Conservation (phyloP, 2,329 filamentous ascomycete species). For the Arthroderma sp. region DNA sequence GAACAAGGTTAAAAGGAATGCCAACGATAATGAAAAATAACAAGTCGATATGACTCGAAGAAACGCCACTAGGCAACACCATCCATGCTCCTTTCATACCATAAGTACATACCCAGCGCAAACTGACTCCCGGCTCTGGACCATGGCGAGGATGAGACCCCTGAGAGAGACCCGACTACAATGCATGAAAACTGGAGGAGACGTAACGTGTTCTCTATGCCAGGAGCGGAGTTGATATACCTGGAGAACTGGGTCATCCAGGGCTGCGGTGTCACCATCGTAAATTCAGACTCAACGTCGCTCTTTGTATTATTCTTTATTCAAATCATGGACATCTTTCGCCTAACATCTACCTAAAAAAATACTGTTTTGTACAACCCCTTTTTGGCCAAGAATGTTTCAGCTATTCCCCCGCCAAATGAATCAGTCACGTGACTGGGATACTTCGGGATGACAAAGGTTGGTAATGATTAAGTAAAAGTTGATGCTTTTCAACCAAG, state of each 20-base stretch:
- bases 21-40: background rate
- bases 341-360: background rate
- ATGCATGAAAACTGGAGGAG: conserved; percentile 29
- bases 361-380: background rate
- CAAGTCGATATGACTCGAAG: background rate
- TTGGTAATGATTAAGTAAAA: background rate
- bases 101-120: conserved; percentile 28
- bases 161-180: conserved; percentile 21
- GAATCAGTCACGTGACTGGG: background rate
- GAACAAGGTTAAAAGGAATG: background rate
- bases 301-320: background rate
- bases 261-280: background rate
- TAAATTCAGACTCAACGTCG: background rate
- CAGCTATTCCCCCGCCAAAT: too few species aligned
- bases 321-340: background rate
- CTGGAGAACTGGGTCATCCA: conserved; percentile 19
- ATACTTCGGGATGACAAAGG: background rate
- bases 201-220: conserved; percentile 31
- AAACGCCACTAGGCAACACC: background rate
- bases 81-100: background rate
- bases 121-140: conserved; percentile 30
- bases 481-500: background rate
- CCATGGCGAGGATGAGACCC: conserved; percentile 25
- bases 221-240: conserved; percentile 24
- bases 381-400: background rate